A percentile compares a stretch with the other conserved stretches of the same genome.
These are phyloP conservation scores for Mycena vitilis DNA, from an alignment of 768 basidiomycete genomes.

Conservation along the genomic window DNA sequence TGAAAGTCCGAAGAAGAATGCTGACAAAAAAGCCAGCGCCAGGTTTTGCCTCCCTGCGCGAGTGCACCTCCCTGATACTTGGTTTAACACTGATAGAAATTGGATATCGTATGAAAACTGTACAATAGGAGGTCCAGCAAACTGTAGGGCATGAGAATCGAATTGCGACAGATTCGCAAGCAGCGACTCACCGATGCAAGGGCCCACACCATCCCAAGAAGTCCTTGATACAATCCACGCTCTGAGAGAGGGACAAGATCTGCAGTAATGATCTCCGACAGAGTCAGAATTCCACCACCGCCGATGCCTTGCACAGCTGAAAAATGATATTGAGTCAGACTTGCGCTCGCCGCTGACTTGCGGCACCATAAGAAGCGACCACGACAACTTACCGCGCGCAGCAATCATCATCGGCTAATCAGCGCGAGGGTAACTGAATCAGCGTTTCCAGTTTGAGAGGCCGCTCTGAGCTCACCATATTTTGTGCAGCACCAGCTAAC, in stretches of 20 bases:
- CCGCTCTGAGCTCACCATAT: slow-evolving; percentile 39
- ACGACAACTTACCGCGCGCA: slow-evolving; percentile 42
- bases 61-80: slow-evolving; percentile 34
- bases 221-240: slow-evolving; percentile 49
- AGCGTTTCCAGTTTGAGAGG: too few relatives aligned
- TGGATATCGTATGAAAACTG: background rate
- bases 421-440: background rate
- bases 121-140: slow-evolving; percentile 25
- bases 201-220: slow-evolving; percentile 44
- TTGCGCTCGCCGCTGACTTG: too few relatives aligned
- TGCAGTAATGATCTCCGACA: slow-evolving; percentile 51
- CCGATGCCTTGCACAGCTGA: slow-evolving; percentile 43
- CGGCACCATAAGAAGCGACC: too few relatives aligned
- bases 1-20: background rate
- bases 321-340: background rate
- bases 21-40: slow-evolving; percentile 47
- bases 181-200: slow-evolving; percentile 40
- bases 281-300: slow-evolving; percentile 48
- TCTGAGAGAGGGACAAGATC: slow-evolving; percentile 56
- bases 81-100: background rate
- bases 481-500: slow-evolving; percentile 53
- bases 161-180: background rate
- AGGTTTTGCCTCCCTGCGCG: slow-evolving; percentile 33
- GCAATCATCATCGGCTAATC: slow-evolving; percentile 48
- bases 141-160: background rate